Evolutionary conservation across 345 rosid species (phyloP).

Genomic region (Ailanthus altissimus): DNA sequence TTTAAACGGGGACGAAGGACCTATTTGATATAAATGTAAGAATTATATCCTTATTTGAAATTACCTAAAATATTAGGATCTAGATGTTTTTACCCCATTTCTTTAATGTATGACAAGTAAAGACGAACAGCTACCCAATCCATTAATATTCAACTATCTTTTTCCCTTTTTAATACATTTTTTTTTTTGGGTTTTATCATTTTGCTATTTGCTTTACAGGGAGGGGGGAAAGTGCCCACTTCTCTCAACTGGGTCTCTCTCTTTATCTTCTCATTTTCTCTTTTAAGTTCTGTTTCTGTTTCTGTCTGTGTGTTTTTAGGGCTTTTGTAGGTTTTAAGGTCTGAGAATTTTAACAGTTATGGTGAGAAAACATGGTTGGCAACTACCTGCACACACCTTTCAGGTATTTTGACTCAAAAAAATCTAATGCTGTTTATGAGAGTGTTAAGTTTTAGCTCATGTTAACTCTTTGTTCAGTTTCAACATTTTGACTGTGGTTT

Average conservation of each 20-base stretch:
- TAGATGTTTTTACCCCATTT: too few relatives aligned
- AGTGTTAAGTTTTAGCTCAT: background rate
- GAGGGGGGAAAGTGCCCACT: background rate
- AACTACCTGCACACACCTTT: slow-evolving; percentile 91
- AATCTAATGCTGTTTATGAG: slow-evolving; percentile 5
- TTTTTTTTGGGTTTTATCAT: background rate
- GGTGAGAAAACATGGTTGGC: slow-evolving; percentile 99
- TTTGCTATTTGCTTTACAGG: slow-evolving; percentile 6
- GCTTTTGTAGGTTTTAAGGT: slow-evolving; percentile 22
- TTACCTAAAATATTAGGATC: too few relatives aligned
- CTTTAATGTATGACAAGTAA: background rate
- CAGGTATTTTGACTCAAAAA: slow-evolving; percentile 48
- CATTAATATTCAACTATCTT: background rate
- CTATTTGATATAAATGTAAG: too few relatives aligned
- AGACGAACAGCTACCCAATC: background rate
- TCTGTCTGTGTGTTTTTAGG: background rate
- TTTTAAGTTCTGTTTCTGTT: too few relatives aligned
- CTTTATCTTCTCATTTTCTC: background rate
- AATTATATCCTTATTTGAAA: too few relatives aligned
- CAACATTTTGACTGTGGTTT: slow-evolving; percentile 1
- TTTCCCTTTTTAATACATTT: background rate
- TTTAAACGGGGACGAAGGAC: too few relatives aligned
- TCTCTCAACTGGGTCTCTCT: background rate
- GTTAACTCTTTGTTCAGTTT: background rate
- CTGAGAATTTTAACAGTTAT: slow-evolving; percentile 41